phyloP scores from a whole-genome alignment of 2,329 filamentous ascomycete genomes.

The Ophiostoma montium region DNA sequence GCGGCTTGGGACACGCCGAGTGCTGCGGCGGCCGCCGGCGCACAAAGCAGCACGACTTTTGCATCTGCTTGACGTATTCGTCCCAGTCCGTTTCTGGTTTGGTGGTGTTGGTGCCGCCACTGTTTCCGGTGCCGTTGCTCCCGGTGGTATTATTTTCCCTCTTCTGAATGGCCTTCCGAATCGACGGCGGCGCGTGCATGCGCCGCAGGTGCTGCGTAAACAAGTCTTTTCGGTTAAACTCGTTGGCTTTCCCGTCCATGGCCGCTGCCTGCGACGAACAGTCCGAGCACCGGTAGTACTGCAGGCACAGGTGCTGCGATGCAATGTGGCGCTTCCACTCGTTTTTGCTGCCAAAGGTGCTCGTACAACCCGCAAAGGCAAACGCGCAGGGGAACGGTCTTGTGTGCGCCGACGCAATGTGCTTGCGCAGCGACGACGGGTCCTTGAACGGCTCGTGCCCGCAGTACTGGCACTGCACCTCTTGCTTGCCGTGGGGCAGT shows the following conservation, averaged over 20 bases:
- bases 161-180: slow-evolving; percentile 42
- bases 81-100: slow-evolving; percentile 51
- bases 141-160: slow-evolving; percentile 33
- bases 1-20: slow-evolving; percentile 56
- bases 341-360: slow-evolving; percentile 83
- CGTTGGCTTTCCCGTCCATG: slow-evolving; percentile 43
- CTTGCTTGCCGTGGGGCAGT: slow-evolving; percentile 33
- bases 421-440: slow-evolving; percentile 50
- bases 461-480: slow-evolving; percentile 46
- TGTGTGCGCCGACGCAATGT: slow-evolving; percentile 54
- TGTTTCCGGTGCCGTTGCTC: too few relatives aligned
- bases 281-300: slow-evolving; percentile 49
- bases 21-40: slow-evolving; percentile 55
- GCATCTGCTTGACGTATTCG: slow-evolving; percentile 52
- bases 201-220: slow-evolving; percentile 89
- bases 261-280: slow-evolving; percentile 42
- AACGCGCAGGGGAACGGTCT: slow-evolving; percentile 77
- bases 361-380: slow-evolving; percentile 66
- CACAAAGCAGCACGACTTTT: slow-evolving; percentile 56
- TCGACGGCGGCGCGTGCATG: slow-evolving; percentile 70
- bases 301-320: slow-evolving; percentile 69
- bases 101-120: slow-evolving; percentile 16
- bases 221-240: slow-evolving; percentile 90
- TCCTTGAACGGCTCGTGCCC: slow-evolving; percentile 54
- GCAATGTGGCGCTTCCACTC: slow-evolving; percentile 95